Evolutionary conservation across 768 basidiomycete genomes (phyloP).

Genomic region (Austroboletus festivus): DNA sequence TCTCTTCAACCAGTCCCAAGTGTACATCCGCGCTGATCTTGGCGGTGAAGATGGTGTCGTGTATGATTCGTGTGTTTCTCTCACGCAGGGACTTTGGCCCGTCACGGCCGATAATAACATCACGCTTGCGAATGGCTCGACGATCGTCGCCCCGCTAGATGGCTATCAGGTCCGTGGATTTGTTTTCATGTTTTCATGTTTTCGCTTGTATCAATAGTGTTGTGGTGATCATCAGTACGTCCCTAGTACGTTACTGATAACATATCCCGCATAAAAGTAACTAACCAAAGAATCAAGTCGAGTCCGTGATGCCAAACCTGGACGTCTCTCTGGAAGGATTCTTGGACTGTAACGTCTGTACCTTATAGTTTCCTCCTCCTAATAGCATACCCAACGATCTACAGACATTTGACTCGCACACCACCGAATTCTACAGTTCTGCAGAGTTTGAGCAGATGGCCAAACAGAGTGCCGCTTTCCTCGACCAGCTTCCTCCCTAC

Average conservation of each 20-base stretch:
- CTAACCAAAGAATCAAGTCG: slow-evolving; percentile 39
- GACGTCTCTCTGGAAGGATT: slow-evolving; percentile 67
- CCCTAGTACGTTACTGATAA: slow-evolving; percentile 33
- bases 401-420: slow-evolving; percentile 49
- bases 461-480: slow-evolving; percentile 44
- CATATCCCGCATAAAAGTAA: not conserved
- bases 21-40: slow-evolving; percentile 58
- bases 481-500: slow-evolving; percentile 46
- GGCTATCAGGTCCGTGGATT: slow-evolving; percentile 58
- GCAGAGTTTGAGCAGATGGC: slow-evolving; percentile 45
- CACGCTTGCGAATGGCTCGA: slow-evolving; percentile 65
- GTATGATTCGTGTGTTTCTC: slow-evolving; percentile 60
- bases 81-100: slow-evolving; percentile 71
- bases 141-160: slow-evolving; percentile 51
- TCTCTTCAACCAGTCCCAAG: slow-evolving; percentile 38
- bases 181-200: not conserved
- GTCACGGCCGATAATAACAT: slow-evolving; percentile 42
- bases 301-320: slow-evolving; percentile 59
- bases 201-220: slow-evolving; percentile 2
- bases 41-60: slow-evolving; percentile 70
- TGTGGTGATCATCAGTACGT: slow-evolving; percentile 31
- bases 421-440: slow-evolving; percentile 54
- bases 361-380: not conserved
- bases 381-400: not conserved
- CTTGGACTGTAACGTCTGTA: slow-evolving; percentile 52